Conservation (phyloP, 495 filamentous ascomycete species). For the Xylaria nigripes region DNA sequence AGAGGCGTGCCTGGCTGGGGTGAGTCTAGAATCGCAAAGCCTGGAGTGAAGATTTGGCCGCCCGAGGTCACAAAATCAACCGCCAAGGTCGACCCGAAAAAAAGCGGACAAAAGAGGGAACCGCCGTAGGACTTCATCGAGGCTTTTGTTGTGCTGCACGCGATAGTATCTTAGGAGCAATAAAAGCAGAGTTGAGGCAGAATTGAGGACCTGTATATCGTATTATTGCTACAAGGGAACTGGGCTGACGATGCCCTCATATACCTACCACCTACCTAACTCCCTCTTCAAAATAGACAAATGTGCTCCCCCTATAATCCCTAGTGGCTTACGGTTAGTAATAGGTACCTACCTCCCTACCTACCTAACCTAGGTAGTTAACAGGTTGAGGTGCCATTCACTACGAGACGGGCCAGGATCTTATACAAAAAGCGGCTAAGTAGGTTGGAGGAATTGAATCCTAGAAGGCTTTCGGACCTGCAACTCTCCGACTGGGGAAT, state of each 20-base stretch:
- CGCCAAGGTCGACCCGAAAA: conserved; percentile 16
- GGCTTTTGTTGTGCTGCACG: neutral
- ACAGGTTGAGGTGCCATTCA: neutral
- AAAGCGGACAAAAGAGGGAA: conserved; percentile 14
- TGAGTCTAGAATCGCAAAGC: conserved; percentile 53
- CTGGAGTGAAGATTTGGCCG: conserved; percentile 57
- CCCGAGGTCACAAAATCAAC: conserved; percentile 45
- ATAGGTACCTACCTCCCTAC: too few relatives aligned
- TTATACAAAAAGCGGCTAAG: neutral
- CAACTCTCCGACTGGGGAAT: conserved; percentile 1
- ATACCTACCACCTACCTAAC: neutral
- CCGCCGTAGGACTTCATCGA: conserved; percentile 19
- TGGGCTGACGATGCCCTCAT: neutral
- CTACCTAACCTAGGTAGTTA: too few relatives aligned
- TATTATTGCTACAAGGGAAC: neutral
- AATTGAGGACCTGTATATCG: neutral
- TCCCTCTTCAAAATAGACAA: neutral
- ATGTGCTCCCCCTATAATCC: neutral
- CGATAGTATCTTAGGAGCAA: neutral
- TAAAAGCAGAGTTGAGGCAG: neutral
- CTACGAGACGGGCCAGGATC: neutral
- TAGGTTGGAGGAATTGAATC: neutral
- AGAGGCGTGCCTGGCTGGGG: conserved; percentile 60
- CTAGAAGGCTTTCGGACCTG: conserved; percentile 6
- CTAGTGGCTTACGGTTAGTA: neutral